A percentile compares a stretch with the other conserved stretches of the same genome.
phyloP scores from a whole-genome alignment of 768 basidiomycete genomes.

The Austroboletus festivus region DNA sequence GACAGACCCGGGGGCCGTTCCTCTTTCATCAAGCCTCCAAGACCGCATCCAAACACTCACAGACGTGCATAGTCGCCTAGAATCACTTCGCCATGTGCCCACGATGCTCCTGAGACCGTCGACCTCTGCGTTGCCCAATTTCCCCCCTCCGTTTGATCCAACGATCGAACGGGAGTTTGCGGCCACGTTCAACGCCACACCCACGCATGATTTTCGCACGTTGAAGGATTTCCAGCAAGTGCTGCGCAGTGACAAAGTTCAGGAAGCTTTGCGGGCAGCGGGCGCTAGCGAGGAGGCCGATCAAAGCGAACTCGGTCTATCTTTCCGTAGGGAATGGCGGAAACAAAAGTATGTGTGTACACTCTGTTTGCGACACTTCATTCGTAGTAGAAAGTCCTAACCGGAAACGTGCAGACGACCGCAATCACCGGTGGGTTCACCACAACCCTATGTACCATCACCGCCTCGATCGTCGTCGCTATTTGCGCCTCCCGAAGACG shows the following conservation, averaged over 20 bases:
- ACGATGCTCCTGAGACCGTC: constrained; percentile 40
- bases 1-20: neutral
- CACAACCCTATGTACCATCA: constrained; percentile 51
- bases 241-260: constrained; percentile 49
- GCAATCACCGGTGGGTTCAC: constrained; percentile 54
- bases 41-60: constrained; percentile 46
- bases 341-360: constrained; percentile 51
- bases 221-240: constrained; percentile 47
- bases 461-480: constrained; percentile 37
- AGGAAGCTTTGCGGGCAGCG: constrained; percentile 56
- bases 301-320: constrained; percentile 43
- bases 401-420: constrained; percentile 37
- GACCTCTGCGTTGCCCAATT: constrained; percentile 31
- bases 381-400: neutral
- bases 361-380: neutral
- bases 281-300: constrained; percentile 54
- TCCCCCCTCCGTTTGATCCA: constrained; percentile 26
- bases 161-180: constrained; percentile 28
- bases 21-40: constrained; percentile 30
- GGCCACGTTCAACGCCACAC: constrained; percentile 26
- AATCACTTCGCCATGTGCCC: constrained; percentile 46
- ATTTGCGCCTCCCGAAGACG: constrained; percentile 42
- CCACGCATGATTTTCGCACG: constrained; percentile 43
- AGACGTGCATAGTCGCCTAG: constrained; percentile 44
- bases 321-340: constrained; percentile 46